Conservation (phyloP, 78 protist genomes). For the Dictyostelium discoideum region DNA sequence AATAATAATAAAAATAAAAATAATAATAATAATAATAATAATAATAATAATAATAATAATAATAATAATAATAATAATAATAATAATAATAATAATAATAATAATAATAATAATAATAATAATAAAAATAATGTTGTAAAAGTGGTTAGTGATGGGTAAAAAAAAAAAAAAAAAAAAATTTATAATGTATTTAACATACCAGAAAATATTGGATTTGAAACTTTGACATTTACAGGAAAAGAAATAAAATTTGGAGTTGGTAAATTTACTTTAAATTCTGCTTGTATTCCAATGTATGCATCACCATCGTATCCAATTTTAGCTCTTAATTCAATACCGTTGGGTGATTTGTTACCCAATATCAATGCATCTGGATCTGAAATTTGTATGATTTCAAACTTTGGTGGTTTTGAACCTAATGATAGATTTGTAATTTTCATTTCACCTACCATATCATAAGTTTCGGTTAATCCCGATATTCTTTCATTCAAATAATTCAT, state of each 20-base stretch:
- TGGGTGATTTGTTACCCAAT: background rate
- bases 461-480: slow-evolving; percentile 15
- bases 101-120: too few species aligned
- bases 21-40: too few species aligned
- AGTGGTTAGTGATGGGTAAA: too few species aligned
- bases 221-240: slow-evolving; percentile 57
- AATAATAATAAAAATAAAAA: too few species aligned
- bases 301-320: slow-evolving; percentile 62
- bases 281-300: slow-evolving; percentile 41
- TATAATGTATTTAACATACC: background rate
- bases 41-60: too few species aligned
- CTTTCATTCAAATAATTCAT: slow-evolving; percentile 40
- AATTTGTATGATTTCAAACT: slow-evolving; percentile 30
- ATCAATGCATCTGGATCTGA: slow-evolving; percentile 58
- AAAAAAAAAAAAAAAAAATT: too few species aligned
- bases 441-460: slow-evolving; percentile 52
- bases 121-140: too few species aligned
- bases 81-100: too few species aligned
- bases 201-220: slow-evolving; percentile 42
- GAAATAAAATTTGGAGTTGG: slow-evolving; percentile 73
- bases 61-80: too few species aligned
- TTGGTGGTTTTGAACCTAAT: slow-evolving; percentile 57
- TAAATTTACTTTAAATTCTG: slow-evolving; percentile 44
- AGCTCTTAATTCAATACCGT: slow-evolving; percentile 57
- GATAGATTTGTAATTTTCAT: slow-evolving; percentile 44